Evolutionary conservation across 2,329 filamentous ascomycete genomes (phyloP).

Genomic region (Leptodontidium sp.): DNA sequence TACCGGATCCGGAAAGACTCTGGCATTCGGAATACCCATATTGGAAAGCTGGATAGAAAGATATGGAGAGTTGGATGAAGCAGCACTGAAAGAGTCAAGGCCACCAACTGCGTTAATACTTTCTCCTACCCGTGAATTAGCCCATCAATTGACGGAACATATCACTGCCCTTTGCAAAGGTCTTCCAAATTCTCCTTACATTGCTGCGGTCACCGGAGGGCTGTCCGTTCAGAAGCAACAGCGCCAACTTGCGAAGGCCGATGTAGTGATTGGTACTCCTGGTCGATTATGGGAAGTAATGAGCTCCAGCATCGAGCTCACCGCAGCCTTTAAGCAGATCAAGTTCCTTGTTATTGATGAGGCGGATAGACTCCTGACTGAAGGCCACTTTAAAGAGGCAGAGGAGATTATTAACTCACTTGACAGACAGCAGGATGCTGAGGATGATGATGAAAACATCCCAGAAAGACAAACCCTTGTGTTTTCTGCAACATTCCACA

Average conservation of each 20-base stretch:
- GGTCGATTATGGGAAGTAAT: slow-evolving; percentile 95
- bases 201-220: slow-evolving; percentile 92
- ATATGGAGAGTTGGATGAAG: slow-evolving; percentile 51
- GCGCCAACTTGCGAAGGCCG: slow-evolving; percentile 80
- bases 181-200: slow-evolving; percentile 67
- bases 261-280: slow-evolving; percentile 93
- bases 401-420: slow-evolving; percentile 86
- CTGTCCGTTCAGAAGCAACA: slow-evolving; percentile 96
- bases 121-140: slow-evolving; percentile 91
- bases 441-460: slow-evolving; percentile 56
- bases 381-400: slow-evolving; percentile 94
- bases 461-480: slow-evolving; percentile 83
- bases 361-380: slow-evolving; percentile 88
- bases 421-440: slow-evolving; percentile 66
- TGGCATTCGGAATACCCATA: slow-evolving; percentile 94
- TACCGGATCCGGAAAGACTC: slow-evolving; percentile 94
- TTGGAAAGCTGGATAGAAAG: slow-evolving; percentile 79
- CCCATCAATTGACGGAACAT: slow-evolving; percentile 89
- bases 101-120: slow-evolving; percentile 80
- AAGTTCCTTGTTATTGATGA: slow-evolving; percentile 91
- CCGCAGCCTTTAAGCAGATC: slow-evolving; percentile 75
- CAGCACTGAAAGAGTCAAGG: slow-evolving; percentile 49
- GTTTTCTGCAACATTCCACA: slow-evolving; percentile 96
- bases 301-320: slow-evolving; percentile 74
- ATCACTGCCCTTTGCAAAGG: slow-evolving; percentile 76